Evolutionary conservation across 2,329 filamentous ascomycete genomes (phyloP).

Genomic region (Colletotrichum tropicale): DNA sequence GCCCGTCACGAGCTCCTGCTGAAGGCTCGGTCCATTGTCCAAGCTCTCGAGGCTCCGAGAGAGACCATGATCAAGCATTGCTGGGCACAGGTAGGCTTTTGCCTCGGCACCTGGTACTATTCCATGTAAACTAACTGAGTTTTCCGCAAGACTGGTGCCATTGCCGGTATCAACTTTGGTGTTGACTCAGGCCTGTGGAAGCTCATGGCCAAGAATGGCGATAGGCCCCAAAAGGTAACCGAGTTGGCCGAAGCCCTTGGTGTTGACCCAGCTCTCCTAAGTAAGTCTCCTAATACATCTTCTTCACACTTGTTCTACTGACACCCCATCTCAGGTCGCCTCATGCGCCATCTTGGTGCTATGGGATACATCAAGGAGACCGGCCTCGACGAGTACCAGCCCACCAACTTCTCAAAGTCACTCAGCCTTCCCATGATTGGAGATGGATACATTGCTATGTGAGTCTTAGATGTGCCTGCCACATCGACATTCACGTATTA

Average conservation of each 20-base stretch:
- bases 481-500: accelerated
- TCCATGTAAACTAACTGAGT: not conserved
- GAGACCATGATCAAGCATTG: slow-evolving; percentile 52
- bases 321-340: slow-evolving; percentile 18
- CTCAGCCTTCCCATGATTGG: slow-evolving; percentile 37
- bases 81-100: slow-evolving; percentile 43
- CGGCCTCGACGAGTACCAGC: slow-evolving; percentile 36
- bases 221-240: slow-evolving; percentile 29
- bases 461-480: not conserved
- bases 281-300: not conserved
- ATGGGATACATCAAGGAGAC: slow-evolving; percentile 44
- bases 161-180: slow-evolving; percentile 32
- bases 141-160: slow-evolving; percentile 22
- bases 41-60: slow-evolving; percentile 47
- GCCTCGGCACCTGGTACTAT: not conserved
- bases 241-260: slow-evolving; percentile 33
- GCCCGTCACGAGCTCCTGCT: slow-evolving; percentile 33
- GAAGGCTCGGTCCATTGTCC: slow-evolving; percentile 34
- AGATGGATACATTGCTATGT: slow-evolving; percentile 37
- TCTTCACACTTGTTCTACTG: not conserved
- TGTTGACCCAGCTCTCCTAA: slow-evolving; percentile 24
- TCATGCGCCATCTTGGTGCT: slow-evolving; percentile 40
- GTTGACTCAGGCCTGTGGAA: slow-evolving; percentile 40
- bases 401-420: slow-evolving; percentile 41
- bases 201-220: slow-evolving; percentile 32